phyloP scores from a whole-genome alignment of 2,329 filamentous ascomycete genomes.

The Sporothrix phasma region DNA sequence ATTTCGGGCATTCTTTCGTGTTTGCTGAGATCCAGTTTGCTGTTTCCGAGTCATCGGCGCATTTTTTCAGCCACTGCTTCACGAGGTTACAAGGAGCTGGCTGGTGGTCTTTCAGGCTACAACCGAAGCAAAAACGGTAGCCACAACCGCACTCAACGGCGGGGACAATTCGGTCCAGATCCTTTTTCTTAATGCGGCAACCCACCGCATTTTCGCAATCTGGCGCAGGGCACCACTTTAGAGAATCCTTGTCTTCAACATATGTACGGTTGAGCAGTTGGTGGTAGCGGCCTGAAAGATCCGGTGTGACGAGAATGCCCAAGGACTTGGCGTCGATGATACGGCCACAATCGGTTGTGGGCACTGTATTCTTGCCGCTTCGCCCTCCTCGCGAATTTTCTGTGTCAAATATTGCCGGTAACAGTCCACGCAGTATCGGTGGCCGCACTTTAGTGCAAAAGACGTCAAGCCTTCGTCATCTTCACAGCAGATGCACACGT shows the following conservation, averaged over 20 bases:
- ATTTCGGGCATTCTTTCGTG: constrained; percentile 95
- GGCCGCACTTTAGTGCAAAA: constrained; percentile 90
- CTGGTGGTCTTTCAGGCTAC: constrained; percentile 80
- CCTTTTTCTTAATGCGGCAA: constrained; percentile 78
- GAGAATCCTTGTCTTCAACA: constrained; percentile 88
- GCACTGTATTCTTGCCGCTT: constrained; percentile 90
- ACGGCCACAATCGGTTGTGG: constrained; percentile 73
- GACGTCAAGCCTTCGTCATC: constrained; percentile 67
- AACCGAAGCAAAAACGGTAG: constrained; percentile 91
- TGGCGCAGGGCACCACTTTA: constrained; percentile 98
- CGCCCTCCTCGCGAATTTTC: constrained; percentile 92
- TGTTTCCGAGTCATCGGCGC: constrained; percentile 94
- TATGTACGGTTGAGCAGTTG: constrained; percentile 86
- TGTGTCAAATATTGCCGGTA: constrained; percentile 84
- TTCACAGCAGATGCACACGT: constrained; percentile 90
- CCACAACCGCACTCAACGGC: constrained; percentile 80
- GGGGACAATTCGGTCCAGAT: constrained; percentile 74
- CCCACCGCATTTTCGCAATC: constrained; percentile 91
- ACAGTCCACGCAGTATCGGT: constrained; percentile 87
- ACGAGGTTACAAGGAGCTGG: constrained; percentile 85
- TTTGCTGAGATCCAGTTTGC: constrained; percentile 99
- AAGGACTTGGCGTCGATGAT: constrained; percentile 88
- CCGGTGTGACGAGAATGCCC: constrained; percentile 57
- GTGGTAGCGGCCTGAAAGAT: constrained; percentile 58
- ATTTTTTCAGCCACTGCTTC: constrained; percentile 96